Evolutionary conservation across 805 yeast species (phyloP).

Genomic region (Wickerhamiella musiphila): DNA sequence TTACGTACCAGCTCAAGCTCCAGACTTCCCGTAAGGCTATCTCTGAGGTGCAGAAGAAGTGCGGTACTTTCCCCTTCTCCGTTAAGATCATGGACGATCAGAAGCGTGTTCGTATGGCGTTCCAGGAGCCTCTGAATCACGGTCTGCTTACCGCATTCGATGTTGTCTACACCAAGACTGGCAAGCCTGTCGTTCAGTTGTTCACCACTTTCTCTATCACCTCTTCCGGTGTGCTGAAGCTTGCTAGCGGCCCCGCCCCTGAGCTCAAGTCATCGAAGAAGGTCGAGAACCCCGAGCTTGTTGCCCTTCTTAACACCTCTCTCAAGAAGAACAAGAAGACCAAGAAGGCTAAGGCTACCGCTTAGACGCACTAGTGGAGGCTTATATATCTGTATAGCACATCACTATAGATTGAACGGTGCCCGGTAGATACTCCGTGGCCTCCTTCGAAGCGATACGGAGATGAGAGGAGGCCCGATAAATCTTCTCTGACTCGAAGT

Average conservation of each 20-base stretch:
- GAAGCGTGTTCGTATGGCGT: conserved; percentile 54
- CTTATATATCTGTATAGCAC: no score
- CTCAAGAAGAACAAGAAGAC: conserved; percentile 34
- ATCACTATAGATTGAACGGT: no score
- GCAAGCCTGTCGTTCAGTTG: conserved; percentile 49
- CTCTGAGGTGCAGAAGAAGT: conserved; percentile 49
- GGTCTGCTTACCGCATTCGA: conserved; percentile 52
- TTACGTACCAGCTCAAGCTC: conserved; percentile 47
- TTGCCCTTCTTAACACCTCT: conserved; percentile 29
- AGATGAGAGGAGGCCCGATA: no score
- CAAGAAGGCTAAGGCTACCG: conserved; percentile 25
- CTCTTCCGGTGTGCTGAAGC: conserved; percentile 50
- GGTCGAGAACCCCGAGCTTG: conserved; percentile 29
- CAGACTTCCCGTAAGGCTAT: conserved; percentile 50
- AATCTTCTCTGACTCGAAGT: no score
- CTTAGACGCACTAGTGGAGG: no score
- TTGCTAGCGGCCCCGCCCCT: conserved; percentile 34
- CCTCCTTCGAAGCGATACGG: no score
- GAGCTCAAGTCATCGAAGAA: conserved; percentile 39
- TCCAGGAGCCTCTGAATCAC: conserved; percentile 55
- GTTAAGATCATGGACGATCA: conserved; percentile 50
- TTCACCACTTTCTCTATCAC: conserved; percentile 64
- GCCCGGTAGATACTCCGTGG: no score
- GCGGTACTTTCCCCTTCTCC: conserved; percentile 52
- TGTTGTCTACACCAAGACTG: conserved; percentile 47